Conservation (phyloP, 176 grass and related monocot genomes). For the Phoenix dactylifera region DNA sequence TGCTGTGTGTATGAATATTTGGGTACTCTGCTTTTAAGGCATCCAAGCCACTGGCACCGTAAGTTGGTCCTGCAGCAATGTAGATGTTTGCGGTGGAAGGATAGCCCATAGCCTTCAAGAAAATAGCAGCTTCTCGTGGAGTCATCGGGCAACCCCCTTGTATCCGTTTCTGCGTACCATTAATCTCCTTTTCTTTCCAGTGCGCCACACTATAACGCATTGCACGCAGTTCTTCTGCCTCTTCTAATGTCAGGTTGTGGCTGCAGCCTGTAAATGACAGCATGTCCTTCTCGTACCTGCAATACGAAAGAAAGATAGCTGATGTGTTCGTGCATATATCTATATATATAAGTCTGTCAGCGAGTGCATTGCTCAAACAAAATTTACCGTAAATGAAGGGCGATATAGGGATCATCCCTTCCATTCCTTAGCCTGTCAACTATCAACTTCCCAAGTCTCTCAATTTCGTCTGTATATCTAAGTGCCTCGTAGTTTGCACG, state of each 20-base stretch:
- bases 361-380: no score
- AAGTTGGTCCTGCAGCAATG: conserved; percentile 59
- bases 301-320: not conserved
- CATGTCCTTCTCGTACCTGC: conserved; percentile 88
- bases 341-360: no score
- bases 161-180: conserved; percentile 44
- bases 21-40: conserved; percentile 46
- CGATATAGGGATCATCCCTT: conserved; percentile 37
- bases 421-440: conserved; percentile 37
- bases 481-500: conserved; percentile 64
- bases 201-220: conserved; percentile 51
- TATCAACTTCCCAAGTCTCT: conserved; percentile 33
- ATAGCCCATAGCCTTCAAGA: conserved; percentile 73
- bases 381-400: conserved; percentile 60
- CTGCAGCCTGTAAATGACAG: conserved; percentile 63
- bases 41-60: conserved; percentile 46
- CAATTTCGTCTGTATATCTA: conserved; percentile 38
- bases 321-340: no score
- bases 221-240: conserved; percentile 39
- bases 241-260: conserved; percentile 41
- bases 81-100: conserved; percentile 57
- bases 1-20: conserved; percentile 63
- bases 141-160: conserved; percentile 71
- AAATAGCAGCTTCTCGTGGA: conserved; percentile 52
- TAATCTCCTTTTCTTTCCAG: conserved; percentile 77